Base-by-base conservation (phyloP, 768 basidiomycete species). In the Russula abietina region DNA sequence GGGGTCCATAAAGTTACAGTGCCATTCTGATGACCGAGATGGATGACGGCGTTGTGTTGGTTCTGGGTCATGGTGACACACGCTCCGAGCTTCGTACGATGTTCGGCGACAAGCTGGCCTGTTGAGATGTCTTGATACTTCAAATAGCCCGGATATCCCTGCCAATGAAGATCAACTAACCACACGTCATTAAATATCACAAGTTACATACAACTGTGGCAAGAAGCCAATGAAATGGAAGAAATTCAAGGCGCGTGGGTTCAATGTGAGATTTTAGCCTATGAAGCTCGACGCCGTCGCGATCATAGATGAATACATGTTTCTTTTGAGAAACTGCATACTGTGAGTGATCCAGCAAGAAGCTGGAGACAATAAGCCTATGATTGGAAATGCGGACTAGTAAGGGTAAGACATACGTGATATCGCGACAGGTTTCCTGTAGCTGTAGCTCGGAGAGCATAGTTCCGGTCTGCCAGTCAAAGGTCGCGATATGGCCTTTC, bases 121-220 rank as follows among this genome's bases (percentile, higher is more conserved):
- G 93, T 98, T 4, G 96, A 93, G 0, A 92, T 95, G 71, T 99
- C 97, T 76, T 96, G 93, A 75, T 98, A 99, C 76, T 95, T 95
- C 0, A 98, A 79, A 73, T 86, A 91, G 2, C 97, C 96, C 16
- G 91, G 78, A 70, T 94, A 90, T 8, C 94, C 92, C 91, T 86
- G 62, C 14, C 62, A 2, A 50, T 28, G 38, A 59, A 45, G 64
- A 55, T 54, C 51, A 53, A 32, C 48, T 55, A 22, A 32, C 55
- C 57, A 50, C 1, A 22, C 22, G 7, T 50, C 10, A 17, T 11
- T 24, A 39, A 26, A 17, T 14, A 38, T 24, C 32, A n/a, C 16
- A 22, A 32, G 10, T 11, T n/a, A 61, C 89, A 60, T 71, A 94
- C 93, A 17, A 93, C 80, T 64, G 84, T 87, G 12, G 85, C 91